phyloP scores from a whole-genome alignment of 208 protist genomes.

The Leishmania gerbilli region DNA sequence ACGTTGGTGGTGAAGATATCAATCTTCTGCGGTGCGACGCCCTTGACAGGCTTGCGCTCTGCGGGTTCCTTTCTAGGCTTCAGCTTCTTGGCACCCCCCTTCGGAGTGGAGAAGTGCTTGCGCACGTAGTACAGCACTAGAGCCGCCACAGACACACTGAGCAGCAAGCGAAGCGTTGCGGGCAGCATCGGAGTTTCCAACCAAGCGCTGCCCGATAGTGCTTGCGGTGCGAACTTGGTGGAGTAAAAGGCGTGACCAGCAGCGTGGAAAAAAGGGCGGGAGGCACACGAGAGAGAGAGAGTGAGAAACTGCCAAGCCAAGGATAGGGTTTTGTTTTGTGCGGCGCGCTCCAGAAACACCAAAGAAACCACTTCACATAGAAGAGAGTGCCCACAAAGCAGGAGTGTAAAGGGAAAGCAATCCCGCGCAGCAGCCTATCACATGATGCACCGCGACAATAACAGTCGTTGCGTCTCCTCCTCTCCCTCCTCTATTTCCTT shows the following conservation, averaged over 20 bases:
- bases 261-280: neutral
- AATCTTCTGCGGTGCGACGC: slow-evolving; percentile 44
- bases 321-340: neutral
- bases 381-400: neutral
- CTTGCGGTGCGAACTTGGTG: neutral
- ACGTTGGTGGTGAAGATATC: slow-evolving; percentile 54
- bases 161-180: slow-evolving; percentile 1
- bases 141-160: slow-evolving; percentile 9
- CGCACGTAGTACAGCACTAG: slow-evolving; percentile 10
- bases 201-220: neutral
- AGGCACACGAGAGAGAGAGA: neutral
- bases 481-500: neutral
- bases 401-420: neutral
- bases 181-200: neutral
- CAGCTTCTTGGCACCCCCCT: neutral
- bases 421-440: neutral
- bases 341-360: neutral
- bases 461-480: neutral
- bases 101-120: neutral
- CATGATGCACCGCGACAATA: neutral
- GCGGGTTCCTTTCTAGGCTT: neutral
- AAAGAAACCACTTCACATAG: no score
- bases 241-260: neutral
- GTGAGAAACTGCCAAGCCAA: neutral
- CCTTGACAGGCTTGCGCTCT: slow-evolving; percentile 10